phyloP scores from a whole-genome alignment of 2,329 filamentous ascomycete species.

The Epichloe typhina region DNA sequence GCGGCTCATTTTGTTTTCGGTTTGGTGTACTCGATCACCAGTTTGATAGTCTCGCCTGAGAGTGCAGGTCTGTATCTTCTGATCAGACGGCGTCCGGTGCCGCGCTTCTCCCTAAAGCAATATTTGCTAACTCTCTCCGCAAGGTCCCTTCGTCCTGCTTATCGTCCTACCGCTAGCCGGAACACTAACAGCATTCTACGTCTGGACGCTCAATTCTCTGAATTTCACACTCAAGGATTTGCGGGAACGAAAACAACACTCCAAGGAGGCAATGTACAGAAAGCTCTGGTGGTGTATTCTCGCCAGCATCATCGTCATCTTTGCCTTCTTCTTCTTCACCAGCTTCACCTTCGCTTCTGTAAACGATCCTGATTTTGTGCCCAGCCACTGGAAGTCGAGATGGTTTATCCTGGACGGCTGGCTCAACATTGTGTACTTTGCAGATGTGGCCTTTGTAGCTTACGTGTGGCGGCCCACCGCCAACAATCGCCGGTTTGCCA shows the following conservation, averaged over 20 bases:
- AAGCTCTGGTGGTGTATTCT: conserved; percentile 98
- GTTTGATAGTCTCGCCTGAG: conserved; percentile 78
- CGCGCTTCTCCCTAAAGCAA: background rate
- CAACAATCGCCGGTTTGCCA: conserved; percentile 87
- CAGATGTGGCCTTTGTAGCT: conserved; percentile 82
- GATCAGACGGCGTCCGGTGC: background rate
- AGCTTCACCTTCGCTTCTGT: conserved; percentile 86
- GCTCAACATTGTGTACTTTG: conserved; percentile 92
- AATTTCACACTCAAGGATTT: conserved; percentile 93
- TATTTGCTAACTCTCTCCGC: conserved; percentile 9
- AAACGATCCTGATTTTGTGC: conserved; percentile 77
- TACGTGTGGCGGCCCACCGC: conserved; percentile 95
- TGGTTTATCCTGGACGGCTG: conserved; percentile 98
- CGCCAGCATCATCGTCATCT: conserved; percentile 84
- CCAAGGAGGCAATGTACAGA: conserved; percentile 92
- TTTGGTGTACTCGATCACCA: conserved; percentile 82
- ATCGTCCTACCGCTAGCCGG: conserved; percentile 86
- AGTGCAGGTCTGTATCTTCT: conserved; percentile 45
- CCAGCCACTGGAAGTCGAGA: conserved; percentile 90
- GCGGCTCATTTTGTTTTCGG: conserved; percentile 91
- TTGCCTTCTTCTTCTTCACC: conserved; percentile 98
- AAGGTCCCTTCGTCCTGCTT: conserved; percentile 76
- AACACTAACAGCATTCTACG: conserved; percentile 91
- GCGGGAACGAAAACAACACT: conserved; percentile 83
- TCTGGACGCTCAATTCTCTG: conserved; percentile 95